Base-by-base conservation (phyloP, 345 rosid genomes). In the Eucalyptus brandiana region DNA sequence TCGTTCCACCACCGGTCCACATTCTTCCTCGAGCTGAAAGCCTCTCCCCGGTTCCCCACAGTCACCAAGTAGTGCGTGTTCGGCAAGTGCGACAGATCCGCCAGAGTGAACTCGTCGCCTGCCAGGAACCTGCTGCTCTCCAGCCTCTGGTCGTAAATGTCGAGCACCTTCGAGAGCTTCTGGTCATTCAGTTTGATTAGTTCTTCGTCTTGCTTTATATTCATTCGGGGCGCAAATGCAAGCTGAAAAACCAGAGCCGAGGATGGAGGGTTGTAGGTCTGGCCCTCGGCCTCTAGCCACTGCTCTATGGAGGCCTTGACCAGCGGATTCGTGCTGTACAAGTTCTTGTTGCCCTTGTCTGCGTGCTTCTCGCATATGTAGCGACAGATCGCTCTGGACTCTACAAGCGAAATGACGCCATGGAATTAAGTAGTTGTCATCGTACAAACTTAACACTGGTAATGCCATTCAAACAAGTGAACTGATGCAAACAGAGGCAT, bases 1-100 rank as follows among this genome's bases (percentile, higher is more conserved):
- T 96, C 98, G 80, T 53, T 90, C 98, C 96, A 96, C 98, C 98
- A 95, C 87, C 98, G 91, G 21, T 90, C 94, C 80, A 96, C 96
- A 60, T 96, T 95, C 90, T 94, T 83, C 88, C 96, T 92, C 17
- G 93, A 92, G 81, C 91, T 92, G 47, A 96, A 89, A 56, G 94
- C 89, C 88, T 93, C 93, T 45, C 90, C 94, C 88, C 87, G 92
- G 30, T 91, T 92, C 17, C 94, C 91, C 13, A 86, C 91, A 34
- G 58, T 90, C 45, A 94, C 93, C 91, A 96, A 53, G 90, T 93
- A 93, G 17, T 94, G 92, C 0, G 95, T 83, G 80, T 93, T 94
- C 12, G 98, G 96, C 93, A 95, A 86, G 86, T 96, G 98, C 4
- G 95, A 94, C 12, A 95, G 96, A 92, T 96, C 98, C 1, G 97